These are phyloP conservation scores for Cyclotella baltica DNA, from an alignment of 108 stramenopile genomes.

Conservation along the genomic window DNA sequence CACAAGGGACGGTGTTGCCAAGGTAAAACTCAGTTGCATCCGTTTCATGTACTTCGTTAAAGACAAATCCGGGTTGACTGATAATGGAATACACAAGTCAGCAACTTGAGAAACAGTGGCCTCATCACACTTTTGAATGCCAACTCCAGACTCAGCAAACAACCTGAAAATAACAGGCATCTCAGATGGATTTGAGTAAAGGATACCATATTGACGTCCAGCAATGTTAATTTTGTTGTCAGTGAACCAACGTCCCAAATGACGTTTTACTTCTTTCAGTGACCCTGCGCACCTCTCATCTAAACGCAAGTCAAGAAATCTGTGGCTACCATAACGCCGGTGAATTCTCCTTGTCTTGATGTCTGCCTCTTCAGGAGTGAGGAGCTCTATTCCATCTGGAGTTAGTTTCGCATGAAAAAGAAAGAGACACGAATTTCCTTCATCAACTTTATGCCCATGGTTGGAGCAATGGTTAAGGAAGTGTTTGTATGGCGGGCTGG, in stretches of 20 bases:
- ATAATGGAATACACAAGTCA: slow-evolving; percentile 25
- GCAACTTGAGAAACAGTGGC: slow-evolving; percentile 24
- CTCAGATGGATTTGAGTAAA: slow-evolving; percentile 38
- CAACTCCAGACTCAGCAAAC: slow-evolving; percentile 47
- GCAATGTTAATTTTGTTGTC: slow-evolving; percentile 10
- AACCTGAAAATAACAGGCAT: slow-evolving; percentile 30
- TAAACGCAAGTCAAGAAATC: slow-evolving; percentile 34
- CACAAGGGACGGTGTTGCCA: slow-evolving; percentile 20
- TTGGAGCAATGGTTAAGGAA: not conserved
- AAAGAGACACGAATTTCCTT: slow-evolving; percentile 14
- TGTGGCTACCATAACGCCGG: slow-evolving; percentile 38
- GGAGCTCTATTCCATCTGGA: slow-evolving; percentile 16
- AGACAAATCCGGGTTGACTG: slow-evolving; percentile 23
- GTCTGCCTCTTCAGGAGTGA: not conserved
- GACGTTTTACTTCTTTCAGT: not conserved
- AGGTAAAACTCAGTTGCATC: slow-evolving; percentile 47
- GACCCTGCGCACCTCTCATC: slow-evolving; percentile 7
- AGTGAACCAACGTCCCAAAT: slow-evolving; percentile 10
- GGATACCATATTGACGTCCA: slow-evolving; percentile 39
- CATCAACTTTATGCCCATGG: slow-evolving; percentile 2
- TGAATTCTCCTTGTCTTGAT: slow-evolving; percentile 30
- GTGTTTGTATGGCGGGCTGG: slow-evolving; percentile 6
- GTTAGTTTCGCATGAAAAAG: slow-evolving; percentile 18
- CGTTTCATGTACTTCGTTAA: slow-evolving; percentile 43
- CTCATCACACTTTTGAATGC: slow-evolving; percentile 36